Evolutionary conservation across 306 rosid genomes (phyloP).

Genomic region (Acacia crassicarpa): DNA sequence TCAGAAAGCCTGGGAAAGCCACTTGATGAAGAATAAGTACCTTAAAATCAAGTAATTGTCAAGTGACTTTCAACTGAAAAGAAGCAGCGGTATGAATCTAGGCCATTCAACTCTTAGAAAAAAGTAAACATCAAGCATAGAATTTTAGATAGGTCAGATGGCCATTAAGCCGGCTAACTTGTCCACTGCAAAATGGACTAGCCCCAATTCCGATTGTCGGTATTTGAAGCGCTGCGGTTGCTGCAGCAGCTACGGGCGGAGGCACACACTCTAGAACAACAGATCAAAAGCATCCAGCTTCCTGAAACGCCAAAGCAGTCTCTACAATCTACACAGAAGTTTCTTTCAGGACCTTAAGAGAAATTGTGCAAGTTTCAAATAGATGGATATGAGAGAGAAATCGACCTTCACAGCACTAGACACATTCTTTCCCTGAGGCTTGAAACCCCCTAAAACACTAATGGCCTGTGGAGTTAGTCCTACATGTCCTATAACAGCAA

Average conservation of each 20-base stretch:
- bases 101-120: not conserved
- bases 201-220: conserved; percentile 97
- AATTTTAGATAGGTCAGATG: conserved; percentile 9
- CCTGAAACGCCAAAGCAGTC: conserved; percentile 83
- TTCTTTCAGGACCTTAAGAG: conserved; percentile 2
- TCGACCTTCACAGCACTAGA: conserved; percentile 78
- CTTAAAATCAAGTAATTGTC: not conserved
- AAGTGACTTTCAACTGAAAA: not conserved
- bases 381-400: conserved; percentile 1
- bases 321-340: conserved; percentile 67
- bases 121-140: not conserved
- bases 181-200: conserved; percentile 96
- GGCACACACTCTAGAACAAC: conserved; percentile 94
- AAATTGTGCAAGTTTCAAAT: not conserved
- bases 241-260: conserved; percentile 79
- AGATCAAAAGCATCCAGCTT: conserved; percentile 83
- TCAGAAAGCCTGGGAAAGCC: no score
- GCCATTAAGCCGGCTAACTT: conserved; percentile 44
- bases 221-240: conserved; percentile 74
- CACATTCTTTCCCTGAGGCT: conserved; percentile 82
- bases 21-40: conserved; percentile 17
- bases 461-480: conserved; percentile 97
- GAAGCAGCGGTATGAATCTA: not conserved
- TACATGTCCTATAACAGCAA: conserved; percentile 92
- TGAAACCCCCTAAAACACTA: conserved; percentile 93